These are phyloP conservation scores for Candida ulmi DNA, from an alignment of 805 yeast genomes.

Conservation along the genomic window DNA sequence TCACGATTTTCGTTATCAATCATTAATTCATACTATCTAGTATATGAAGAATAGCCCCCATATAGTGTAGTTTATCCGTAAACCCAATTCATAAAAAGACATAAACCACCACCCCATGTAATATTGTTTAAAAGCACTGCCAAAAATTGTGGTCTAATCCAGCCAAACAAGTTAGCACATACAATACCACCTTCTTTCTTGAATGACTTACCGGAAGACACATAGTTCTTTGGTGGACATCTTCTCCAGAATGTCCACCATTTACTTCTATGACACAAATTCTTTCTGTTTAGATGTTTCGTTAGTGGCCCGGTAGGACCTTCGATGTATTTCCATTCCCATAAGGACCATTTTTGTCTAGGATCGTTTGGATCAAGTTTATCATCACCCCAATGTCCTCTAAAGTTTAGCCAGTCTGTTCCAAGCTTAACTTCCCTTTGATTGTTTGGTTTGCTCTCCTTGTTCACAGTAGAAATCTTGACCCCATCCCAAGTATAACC, in stretches of 20 bases:
- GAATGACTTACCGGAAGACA: conserved; percentile 80
- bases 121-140: conserved; percentile 40
- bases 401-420: conserved; percentile 65
- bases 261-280: conserved; percentile 77
- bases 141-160: conserved; percentile 47
- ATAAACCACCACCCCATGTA: conserved; percentile 60
- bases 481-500: conserved; percentile 76
- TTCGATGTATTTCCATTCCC: conserved; percentile 85
- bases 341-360: conserved; percentile 81
- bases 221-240: conserved; percentile 70
- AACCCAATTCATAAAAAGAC: conserved; percentile 45
- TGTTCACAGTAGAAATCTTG: conserved; percentile 34
- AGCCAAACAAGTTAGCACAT: conserved; percentile 63
- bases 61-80: no score
- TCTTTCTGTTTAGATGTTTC: conserved; percentile 63
- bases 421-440: conserved; percentile 19
- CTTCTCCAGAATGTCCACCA: conserved; percentile 92
- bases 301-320: conserved; percentile 90
- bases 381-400: conserved; percentile 90
- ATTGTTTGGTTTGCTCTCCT: conserved; percentile 20
- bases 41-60: no score
- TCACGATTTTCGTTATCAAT: background rate
- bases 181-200: conserved; percentile 78
- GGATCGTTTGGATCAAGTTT: conserved; percentile 61
- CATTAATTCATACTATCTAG: no score